Evolutionary conservation across 768 basidiomycete species (phyloP).

Genomic region (Fistulinella prunicolor): DNA sequence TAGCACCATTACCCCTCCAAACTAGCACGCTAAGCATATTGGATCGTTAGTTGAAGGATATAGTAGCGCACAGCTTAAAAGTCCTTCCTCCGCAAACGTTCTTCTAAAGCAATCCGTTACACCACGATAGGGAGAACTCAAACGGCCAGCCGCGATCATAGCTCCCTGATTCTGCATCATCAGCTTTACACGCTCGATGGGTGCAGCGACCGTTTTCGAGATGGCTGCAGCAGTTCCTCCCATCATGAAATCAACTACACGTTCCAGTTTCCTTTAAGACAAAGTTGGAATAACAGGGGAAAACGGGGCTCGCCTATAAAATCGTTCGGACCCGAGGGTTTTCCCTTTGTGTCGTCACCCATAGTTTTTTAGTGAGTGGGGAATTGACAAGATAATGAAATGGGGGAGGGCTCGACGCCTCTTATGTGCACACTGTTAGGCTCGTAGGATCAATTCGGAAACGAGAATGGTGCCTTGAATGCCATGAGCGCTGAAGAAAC

Average conservation of each 20-base stretch:
- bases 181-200: conserved; percentile 41
- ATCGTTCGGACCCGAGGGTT: conserved; percentile 3
- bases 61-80: conserved; percentile 32
- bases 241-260: conserved; percentile 37
- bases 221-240: conserved; percentile 36
- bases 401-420: neutral
- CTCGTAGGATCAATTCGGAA: conserved; percentile 17
- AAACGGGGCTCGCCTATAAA: conserved; percentile 17
- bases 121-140: conserved; percentile 36
- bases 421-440: conserved; percentile 4
- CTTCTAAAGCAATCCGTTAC: conserved; percentile 35
- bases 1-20: conserved; percentile 46
- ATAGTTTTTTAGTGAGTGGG: conserved; percentile 19
- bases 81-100: conserved; percentile 37
- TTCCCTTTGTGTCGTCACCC: conserved; percentile 2
- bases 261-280: conserved; percentile 6
- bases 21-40: conserved; percentile 23
- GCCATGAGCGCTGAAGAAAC: neutral
- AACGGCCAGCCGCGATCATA: conserved; percentile 36
- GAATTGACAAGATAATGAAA: conserved; percentile 5
- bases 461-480: neutral
- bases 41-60: neutral
- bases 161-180: conserved; percentile 41
- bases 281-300: neutral
- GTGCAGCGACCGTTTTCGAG: conserved; percentile 39